Base-by-base conservation (phyloP, 2,329 filamentous ascomycete species). In the Claviceps paspali region DNA sequence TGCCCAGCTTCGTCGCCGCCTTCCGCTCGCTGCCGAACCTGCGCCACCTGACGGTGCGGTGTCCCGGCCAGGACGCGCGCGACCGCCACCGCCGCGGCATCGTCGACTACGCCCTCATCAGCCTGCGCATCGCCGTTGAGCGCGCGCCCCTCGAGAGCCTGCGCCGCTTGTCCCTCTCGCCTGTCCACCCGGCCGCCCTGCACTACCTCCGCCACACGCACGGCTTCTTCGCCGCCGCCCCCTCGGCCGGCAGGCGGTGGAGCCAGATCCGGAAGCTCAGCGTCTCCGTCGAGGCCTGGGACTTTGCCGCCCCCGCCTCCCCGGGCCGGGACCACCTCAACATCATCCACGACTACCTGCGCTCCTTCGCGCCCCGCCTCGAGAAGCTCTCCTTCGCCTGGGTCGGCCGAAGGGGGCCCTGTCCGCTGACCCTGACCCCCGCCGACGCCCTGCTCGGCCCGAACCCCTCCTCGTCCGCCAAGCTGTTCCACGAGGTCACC, bases 41-140 rank as follows among this genome's bases (percentile, higher is more conserved):
- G 49, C 66, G 73, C 32, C 82, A 88, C 53, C 65, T 94, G 41
- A 79, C 73, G 34, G 70, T 93, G 52, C 76, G 74, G 42, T 91
- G 83, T 47, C 82, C 82, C 5, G 79, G 76, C 27, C 80, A 86
- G 55, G 65, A 76, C 41, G 64, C 75, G 12, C 62, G 68, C 27
- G 76, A 84, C 53, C 68, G 79, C 31, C 84, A 86, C 52, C 72
- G 84, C 27, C 73, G 83, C 33, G 78, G 76, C 55, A 76, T 79
- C 34, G 82, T 93, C 41, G 86, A 93, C 65, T 93, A 91, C 52
- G 84, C 84, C 4, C 74, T 94, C 43, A 85, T 92, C 53, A 91
- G 83, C 45, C 62, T 93, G 38, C 79, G 85, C 45, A 85, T 93
- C 45, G 80, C 86, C 10, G 61, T 92, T 22, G 86, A 93, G 61